Base-by-base conservation (phyloP, 192 early-diverging fungal species). In the Lunasporangiospora selenospora region DNA sequence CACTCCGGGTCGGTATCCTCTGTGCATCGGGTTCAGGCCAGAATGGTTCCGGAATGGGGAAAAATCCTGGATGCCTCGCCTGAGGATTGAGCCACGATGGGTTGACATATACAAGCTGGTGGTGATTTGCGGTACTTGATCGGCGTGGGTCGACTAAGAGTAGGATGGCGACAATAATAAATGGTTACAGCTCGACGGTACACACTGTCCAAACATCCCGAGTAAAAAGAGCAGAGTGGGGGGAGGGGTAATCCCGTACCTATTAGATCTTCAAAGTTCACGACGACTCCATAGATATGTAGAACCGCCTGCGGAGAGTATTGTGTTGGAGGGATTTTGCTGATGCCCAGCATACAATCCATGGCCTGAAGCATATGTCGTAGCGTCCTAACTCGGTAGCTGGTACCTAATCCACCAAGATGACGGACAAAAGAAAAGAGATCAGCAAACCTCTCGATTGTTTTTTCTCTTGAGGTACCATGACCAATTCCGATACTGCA, bases 41-140 rank as follows among this genome's bases (percentile, higher is more conserved):
- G 73, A 83, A 94, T 18, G 86, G 46, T 51, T 93, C 90, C 3
- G 90, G 90, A 9, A 93, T 87, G 4, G 90, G 90, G 73, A 92
- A 91, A 56, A 86, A 79, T 13, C 80, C 80, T 6, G 81, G 32
- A 13, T 83, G 51, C 26, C 75, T 37, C 23, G 60, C 55, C 39
- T 70, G 52, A 31, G 58, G 50, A 53, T 59, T 64, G 23, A 69
- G 58, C 75, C 67, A 75, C 32, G 39, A 27, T 4, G 61, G 79
- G n/a, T 58, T 58, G 41, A 56, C 45, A 60, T 64, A 69, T 6
- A 60, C 50, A 37, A 64, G 38, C 18, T 57, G 38, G 42, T 79
- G 32, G 42, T 78, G 37, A 55, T 80, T 53, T 47, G 75, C 47
- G 49, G 82, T 60, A 63, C 67, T 52, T 56, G 67, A 21, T 45